Base-by-base conservation (phyloP, 768 basidiomycete genomes). In the Chiua virens region DNA sequence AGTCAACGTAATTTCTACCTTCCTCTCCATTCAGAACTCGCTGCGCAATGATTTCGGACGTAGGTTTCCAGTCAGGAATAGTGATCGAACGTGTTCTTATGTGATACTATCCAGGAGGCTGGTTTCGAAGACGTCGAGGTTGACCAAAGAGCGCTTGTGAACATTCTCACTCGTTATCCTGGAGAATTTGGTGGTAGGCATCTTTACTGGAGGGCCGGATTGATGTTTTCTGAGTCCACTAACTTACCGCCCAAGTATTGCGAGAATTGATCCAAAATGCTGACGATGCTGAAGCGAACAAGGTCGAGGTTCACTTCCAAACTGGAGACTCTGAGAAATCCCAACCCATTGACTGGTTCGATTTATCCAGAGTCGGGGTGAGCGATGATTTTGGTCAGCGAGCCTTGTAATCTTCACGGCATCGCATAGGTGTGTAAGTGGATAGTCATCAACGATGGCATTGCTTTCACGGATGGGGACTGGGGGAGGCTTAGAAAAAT, bases 201-300 rank as follows among this genome's bases (percentile, higher is more conserved):
- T n/a, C 27, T 6, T 34, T 20, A 34, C 28, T 1, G 15, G 1
- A 30, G 10, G 15, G 5, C 3, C n/a, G 4, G 17, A 8, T 8
- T 13, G 18, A 8, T 11, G 9, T 23, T 36, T 18, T 15, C 25
- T 4, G 25, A 27, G 17, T 25, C 35, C 9, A n/a, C 55, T 59
- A 9, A 50, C 20, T 14, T 14, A 13, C 14, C 13, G 3, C 11
- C 9, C 23, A 39, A 67, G 75, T 80, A 39, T 75, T 76, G 49
- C 63, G 80, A 43, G 80, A 82, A 57, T 64, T 82, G 18, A 59
- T 80, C 7, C 80, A 82, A 61, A 82, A 82, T 56, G 76, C 79
- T 9, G 78, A 79, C 52, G 79, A 80, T 63, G 77, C 71, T 1
- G 68, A 64, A 10, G 65, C 73, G 2, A 62, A 55, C 25, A 53